Base-by-base conservation (phyloP, 1,139 yeast genomes). In the Kurtzmaniella quercitrusa region DNA sequence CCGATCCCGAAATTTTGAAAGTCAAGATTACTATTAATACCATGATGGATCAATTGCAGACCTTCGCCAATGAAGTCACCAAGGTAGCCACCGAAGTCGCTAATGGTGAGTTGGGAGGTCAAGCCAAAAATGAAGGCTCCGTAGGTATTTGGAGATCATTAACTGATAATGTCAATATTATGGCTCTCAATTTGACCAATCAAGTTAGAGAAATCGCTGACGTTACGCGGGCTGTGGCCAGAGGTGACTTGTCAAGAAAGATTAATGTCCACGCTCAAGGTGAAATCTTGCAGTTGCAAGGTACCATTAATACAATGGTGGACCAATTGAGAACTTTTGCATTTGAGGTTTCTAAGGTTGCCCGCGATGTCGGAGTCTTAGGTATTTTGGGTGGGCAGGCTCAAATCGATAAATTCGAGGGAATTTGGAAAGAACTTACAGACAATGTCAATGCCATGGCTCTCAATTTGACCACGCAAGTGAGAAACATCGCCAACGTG, bases 371-470 rank as follows among this genome's bases (percentile, higher is more conserved):
- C 20, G 95, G 95, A 57, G 95, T 88, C 22, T 84, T 86, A 52
- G 95, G 95, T 50, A 76, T 88, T 32, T 70, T 87, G 45, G 95
- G 95, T 39, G 95, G 95, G 8, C 95, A 87, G 60, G 95, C 95
- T 2, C 78, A 83, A 47, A 85, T 87, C 45, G 87, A 80, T 49
- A 30, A 30, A 14, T 94, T 86, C 38, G 89, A 84, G 58, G 95
- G 95, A 50, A 87, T 88, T 46, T 87, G 95, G 95, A 81, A 84
- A 56, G 95, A 87, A 63, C 72, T 87, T 43, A 86, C 95, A 4
- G 95, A 87, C 62, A 87, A 87, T 56, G 95, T 87, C 46, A 87
- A 87, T 57, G 95, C 95, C 38, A 87, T 87, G 95, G 95, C 95
- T 21, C 74, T 84, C 42, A 87, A 87, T 61, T 73, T 87, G 56